Percentiles rank a stretch among this genome's conserved stretches.
Conservation (phyloP, 306 rosid genomes). For the Cajanus cajan region DNA sequence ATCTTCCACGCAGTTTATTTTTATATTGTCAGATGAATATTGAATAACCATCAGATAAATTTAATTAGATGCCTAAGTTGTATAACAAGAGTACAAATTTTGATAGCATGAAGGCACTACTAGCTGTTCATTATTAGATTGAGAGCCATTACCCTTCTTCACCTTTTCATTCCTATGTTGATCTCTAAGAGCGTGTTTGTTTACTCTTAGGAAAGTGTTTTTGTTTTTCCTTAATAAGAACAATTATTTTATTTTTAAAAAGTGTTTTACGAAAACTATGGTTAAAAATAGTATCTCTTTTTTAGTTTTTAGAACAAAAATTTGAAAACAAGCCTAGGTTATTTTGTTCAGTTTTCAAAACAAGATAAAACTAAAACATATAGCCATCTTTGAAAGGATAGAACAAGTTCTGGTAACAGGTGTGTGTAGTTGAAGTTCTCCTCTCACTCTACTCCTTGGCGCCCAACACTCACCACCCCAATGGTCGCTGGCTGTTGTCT, state of each 20-base stretch:
- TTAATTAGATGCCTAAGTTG: slow-evolving; percentile 25
- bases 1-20: slow-evolving; percentile 2
- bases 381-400: background rate
- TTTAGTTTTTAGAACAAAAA: background rate
- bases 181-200: background rate
- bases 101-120: background rate
- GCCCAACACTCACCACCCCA: background rate
- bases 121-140: background rate
- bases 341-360: background rate
- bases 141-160: background rate
- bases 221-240: background rate
- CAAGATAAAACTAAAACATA: background rate
- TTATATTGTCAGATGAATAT: background rate
- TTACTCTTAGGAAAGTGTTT: background rate
- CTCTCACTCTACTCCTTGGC: too few species aligned
- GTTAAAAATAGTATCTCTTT: background rate
- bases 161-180: background rate
- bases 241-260: background rate
- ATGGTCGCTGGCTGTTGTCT: background rate
- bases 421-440: background rate
- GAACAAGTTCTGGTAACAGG: background rate
- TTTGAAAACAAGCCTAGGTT: background rate
- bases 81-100: slow-evolving; percentile 7
- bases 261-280: background rate
- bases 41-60: slow-evolving; percentile 14